phyloP scores from a whole-genome alignment of 768 basidiomycete species.

The Boletellus sp. region DNA sequence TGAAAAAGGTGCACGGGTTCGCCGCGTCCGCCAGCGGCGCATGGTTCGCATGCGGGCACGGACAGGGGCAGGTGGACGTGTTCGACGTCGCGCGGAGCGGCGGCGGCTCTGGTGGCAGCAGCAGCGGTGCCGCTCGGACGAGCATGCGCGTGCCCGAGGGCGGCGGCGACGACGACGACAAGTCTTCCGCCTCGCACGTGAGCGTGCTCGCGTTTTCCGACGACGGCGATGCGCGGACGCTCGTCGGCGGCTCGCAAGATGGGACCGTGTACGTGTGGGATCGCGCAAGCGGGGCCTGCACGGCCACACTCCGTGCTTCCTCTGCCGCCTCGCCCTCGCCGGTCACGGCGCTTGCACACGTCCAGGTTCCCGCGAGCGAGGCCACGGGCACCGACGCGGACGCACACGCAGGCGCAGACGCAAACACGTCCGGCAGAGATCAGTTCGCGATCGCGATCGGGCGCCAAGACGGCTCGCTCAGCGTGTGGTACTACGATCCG shows the following conservation, averaged over 20 bases:
- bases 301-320: conserved; percentile 1
- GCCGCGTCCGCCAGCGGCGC: conserved; percentile 3
- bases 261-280: conserved; percentile 22
- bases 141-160: not conserved
- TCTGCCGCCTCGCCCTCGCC: conserved; percentile 3
- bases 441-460: conserved; percentile 10
- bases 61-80: conserved; percentile 1
- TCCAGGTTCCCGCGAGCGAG: not conserved
- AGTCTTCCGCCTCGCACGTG: not conserved
- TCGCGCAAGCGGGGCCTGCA: conserved; percentile 9
- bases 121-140: too few species aligned
- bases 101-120: not conserved
- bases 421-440: too few species aligned
- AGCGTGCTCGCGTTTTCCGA: conserved; percentile 15
- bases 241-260: conserved; percentile 19
- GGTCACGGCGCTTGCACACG: conserved; percentile 18
- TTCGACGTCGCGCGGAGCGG: not conserved
- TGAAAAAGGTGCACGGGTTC: conserved; percentile 7
- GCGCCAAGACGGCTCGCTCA: conserved; percentile 17
- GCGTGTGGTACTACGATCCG: conserved; percentile 15
- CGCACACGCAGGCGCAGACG: too few species aligned
- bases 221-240: conserved; percentile 1
- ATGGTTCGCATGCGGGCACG: conserved; percentile 10
- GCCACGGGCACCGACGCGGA: too few species aligned
- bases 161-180: not conserved